Evolutionary conservation across 306 rosid species (phyloP).

Genomic region (Abrus pulchellus): DNA sequence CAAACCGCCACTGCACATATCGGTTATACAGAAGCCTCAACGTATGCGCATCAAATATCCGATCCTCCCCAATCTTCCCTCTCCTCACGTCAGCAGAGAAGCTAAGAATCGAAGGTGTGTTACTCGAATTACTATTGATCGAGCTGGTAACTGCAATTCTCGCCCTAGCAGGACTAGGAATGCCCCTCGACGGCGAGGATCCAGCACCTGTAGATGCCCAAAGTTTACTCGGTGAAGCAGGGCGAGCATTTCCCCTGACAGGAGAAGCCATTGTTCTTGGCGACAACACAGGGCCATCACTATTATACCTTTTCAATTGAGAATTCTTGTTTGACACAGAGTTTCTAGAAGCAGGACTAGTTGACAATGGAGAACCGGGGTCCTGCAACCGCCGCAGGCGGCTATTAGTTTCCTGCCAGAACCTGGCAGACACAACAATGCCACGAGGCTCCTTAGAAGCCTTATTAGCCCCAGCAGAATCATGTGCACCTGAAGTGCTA

Average conservation of each 20-base stretch:
- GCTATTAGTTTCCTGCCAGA: conserved; percentile 99
- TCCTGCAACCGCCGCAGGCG: conserved; percentile 90
- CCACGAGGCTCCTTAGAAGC: conserved; percentile 67
- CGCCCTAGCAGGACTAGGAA: conserved; percentile 80
- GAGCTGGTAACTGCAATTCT: conserved; percentile 72
- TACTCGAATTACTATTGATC: conserved; percentile 62
- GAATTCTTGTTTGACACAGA: conserved; percentile 58
- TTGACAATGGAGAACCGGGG: conserved; percentile 85
- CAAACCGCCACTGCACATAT: conserved; percentile 94
- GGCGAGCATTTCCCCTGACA: conserved; percentile 70
- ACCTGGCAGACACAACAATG: conserved; percentile 83
- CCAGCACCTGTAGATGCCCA: conserved; percentile 67
- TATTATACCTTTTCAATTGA: conserved; percentile 70
- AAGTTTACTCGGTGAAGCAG: conserved; percentile 89
- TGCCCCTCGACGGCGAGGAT: conserved; percentile 80
- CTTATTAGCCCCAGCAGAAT: conserved; percentile 55
- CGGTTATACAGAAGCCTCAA: conserved; percentile 94
- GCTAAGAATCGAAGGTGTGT: conserved; percentile 88
- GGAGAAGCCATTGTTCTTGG: conserved; percentile 87
- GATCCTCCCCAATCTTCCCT: conserved; percentile 97
- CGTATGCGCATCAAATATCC: conserved; percentile 87
- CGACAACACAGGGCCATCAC: conserved; percentile 71
- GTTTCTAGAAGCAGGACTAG: conserved; percentile 72
- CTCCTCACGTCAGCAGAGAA: conserved; percentile 90
- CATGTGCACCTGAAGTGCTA: conserved; percentile 90